These are phyloP conservation scores for Phytophthora nicotianae DNA, from an alignment of 352 stramenopile species.

Conservation along the genomic window DNA sequence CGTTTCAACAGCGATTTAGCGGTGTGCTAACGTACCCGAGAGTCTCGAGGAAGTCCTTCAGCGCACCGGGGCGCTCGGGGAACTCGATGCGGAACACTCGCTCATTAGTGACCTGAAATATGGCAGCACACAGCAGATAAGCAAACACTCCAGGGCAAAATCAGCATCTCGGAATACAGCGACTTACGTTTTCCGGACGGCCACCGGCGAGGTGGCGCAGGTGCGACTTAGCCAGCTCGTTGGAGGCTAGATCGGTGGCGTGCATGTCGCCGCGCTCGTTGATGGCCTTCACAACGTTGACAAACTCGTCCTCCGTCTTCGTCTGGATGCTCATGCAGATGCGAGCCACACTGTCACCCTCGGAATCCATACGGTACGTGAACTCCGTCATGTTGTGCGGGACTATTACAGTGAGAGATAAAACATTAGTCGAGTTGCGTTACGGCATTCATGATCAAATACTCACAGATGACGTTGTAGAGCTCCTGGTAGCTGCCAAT, in stretches of 20 bases:
- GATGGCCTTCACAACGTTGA: conserved; percentile 69
- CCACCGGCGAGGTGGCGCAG: conserved; percentile 96
- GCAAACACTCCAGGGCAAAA: conserved; percentile 1
- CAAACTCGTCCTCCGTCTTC: conserved; percentile 65
- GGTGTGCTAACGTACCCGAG: conserved; percentile 52
- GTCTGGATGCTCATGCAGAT: conserved; percentile 97
- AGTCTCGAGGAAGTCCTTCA: conserved; percentile 94
- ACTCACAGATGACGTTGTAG: conserved; percentile 80
- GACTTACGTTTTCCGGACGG: conserved; percentile 67
- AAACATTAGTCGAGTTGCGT: conserved; percentile 1
- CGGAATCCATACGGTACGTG: conserved; percentile 93
- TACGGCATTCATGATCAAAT: background rate
- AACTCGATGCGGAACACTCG: conserved; percentile 97
- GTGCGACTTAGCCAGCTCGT: conserved; percentile 97
- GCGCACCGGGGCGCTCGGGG: conserved; percentile 89
- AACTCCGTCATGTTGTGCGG: conserved; percentile 96
- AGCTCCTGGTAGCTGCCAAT: conserved; percentile 92
- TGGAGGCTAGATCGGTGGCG: conserved; percentile 93
- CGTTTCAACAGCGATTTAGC: background rate
- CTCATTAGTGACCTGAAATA: conserved; percentile 83
- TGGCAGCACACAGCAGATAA: conserved; percentile 5
- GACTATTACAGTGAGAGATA: conserved; percentile 37
- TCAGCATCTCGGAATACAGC: background rate
- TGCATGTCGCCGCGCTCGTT: conserved; percentile 82
- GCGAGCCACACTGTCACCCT: conserved; percentile 80